Conservation (phyloP, 768 basidiomycete genomes). For the Boletus tomentosulus region DNA sequence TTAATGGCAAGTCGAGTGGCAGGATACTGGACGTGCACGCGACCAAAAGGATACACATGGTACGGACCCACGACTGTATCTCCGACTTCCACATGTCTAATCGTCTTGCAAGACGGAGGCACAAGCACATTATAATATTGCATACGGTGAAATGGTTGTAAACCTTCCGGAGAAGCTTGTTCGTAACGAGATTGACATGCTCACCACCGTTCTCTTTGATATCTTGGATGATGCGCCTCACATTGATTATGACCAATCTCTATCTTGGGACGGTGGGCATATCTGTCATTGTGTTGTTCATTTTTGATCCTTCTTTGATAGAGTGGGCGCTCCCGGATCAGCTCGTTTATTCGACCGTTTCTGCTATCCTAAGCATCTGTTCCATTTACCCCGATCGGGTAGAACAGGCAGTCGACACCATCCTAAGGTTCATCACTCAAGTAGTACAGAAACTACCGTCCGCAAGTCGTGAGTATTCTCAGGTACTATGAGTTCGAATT, state of each 20-base stretch:
- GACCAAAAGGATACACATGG: constrained; percentile 50
- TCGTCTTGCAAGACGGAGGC: constrained; percentile 53
- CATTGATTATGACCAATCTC: constrained; percentile 71
- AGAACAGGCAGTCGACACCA: constrained; percentile 49
- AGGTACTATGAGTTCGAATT: not conserved
- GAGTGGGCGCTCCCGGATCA: constrained; percentile 89
- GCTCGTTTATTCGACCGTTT: constrained; percentile 73
- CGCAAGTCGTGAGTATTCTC: constrained; percentile 46
- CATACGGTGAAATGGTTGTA: constrained; percentile 74
- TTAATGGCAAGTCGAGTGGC: constrained; percentile 8
- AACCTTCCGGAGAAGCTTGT: constrained; percentile 57
- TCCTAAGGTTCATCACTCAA: constrained; percentile 55
- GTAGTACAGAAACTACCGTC: constrained; percentile 53
- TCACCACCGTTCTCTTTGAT: constrained; percentile 60
- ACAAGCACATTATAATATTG: constrained; percentile 73
- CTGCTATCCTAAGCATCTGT: constrained; percentile 67
- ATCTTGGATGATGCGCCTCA: constrained; percentile 69
- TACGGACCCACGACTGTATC: constrained; percentile 26
- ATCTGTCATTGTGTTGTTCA: not conserved
- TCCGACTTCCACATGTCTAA: not conserved
- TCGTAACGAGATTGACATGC: constrained; percentile 43
- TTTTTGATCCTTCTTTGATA: constrained; percentile 27
- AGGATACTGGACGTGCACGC: constrained; percentile 21
- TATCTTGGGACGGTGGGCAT: constrained; percentile 73
- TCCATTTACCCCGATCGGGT: constrained; percentile 48